These are phyloP conservation scores for Rheum nobile DNA, from an alignment of 148 eudicot genomes.

Conservation along the genomic window DNA sequence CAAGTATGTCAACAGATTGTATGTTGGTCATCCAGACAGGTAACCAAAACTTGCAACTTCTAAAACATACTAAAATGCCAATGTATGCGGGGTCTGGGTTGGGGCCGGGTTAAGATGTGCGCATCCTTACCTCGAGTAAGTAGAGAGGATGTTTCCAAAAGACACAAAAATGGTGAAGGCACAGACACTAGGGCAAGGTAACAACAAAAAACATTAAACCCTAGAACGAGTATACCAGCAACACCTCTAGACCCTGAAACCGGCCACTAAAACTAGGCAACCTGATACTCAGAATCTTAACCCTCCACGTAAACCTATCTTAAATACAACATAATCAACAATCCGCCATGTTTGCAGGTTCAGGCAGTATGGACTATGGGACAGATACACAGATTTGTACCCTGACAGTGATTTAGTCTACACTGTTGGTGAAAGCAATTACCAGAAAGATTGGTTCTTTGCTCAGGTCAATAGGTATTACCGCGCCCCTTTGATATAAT, in stretches of 20 bases:
- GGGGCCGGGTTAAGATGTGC: no score
- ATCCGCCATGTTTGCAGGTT: neutral
- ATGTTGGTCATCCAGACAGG: conserved; percentile 19
- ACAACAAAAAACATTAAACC: no score
- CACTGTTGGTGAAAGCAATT: conserved; percentile 2
- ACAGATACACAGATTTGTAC: conserved; percentile 7
- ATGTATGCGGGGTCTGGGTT: no score
- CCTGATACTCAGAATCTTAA: no score
- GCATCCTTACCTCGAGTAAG: no score
- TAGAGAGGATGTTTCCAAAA: no score
- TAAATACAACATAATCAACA: neutral
- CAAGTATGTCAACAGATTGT: conserved; percentile 29
- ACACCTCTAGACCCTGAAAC: no score
- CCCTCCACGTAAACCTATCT: no score
- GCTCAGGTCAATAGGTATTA: conserved; percentile 5
- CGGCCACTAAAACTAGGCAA: no score
- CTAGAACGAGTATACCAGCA: no score
- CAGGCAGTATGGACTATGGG: conserved; percentile 11
- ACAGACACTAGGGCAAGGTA: no score
- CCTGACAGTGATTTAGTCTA: conserved; percentile 7
- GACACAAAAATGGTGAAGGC: no score
- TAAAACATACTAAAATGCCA: neutral
- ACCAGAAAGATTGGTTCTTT: conserved; percentile 8
- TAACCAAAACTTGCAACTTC: neutral
- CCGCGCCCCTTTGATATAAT: neutral